A percentile compares a stretch with the other conserved stretches of the same genome.
Conservation (phyloP, 345 rosid genomes). For the Pistacia vera region DNA sequence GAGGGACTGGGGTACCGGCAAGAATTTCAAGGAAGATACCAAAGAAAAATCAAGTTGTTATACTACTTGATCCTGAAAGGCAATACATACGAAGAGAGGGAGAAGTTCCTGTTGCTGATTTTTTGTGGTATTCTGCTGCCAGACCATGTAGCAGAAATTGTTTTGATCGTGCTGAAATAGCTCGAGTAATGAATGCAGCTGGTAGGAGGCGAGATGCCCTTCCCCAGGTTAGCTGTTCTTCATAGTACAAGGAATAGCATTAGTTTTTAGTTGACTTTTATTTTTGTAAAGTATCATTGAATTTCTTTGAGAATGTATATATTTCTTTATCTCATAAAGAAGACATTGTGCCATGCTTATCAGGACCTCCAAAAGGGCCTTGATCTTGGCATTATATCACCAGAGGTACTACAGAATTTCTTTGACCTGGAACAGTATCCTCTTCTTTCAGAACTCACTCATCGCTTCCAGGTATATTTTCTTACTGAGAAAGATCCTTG, state of each 20-base stretch:
- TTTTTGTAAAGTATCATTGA: neutral
- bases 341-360: slow-evolving; percentile 17
- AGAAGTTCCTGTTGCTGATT: slow-evolving; percentile 85
- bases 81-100: slow-evolving; percentile 84
- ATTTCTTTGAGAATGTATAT: neutral
- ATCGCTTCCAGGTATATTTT: slow-evolving; percentile 73
- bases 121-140: slow-evolving; percentile 93
- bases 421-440: slow-evolving; percentile 89
- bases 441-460: slow-evolving; percentile 76
- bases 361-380: slow-evolving; percentile 97
- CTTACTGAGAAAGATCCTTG: neutral
- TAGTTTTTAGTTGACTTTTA: neutral
- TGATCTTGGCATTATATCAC: slow-evolving; percentile 93
- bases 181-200: slow-evolving; percentile 95
- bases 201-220: slow-evolving; percentile 86
- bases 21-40: slow-evolving; percentile 81
- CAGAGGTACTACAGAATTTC: slow-evolving; percentile 92
- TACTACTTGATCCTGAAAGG: slow-evolving; percentile 89
- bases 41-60: slow-evolving; percentile 82
- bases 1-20: slow-evolving; percentile 90
- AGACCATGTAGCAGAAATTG: slow-evolving; percentile 94
- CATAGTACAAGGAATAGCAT: slow-evolving; percentile 11
- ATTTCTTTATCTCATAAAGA: slow-evolving; percentile 14
- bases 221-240: slow-evolving; percentile 62
- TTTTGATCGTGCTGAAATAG: slow-evolving; percentile 93